Conservation (phyloP, 1,284 basidiomycete genomes). For the Sanghuangporus sanghuang region DNA sequence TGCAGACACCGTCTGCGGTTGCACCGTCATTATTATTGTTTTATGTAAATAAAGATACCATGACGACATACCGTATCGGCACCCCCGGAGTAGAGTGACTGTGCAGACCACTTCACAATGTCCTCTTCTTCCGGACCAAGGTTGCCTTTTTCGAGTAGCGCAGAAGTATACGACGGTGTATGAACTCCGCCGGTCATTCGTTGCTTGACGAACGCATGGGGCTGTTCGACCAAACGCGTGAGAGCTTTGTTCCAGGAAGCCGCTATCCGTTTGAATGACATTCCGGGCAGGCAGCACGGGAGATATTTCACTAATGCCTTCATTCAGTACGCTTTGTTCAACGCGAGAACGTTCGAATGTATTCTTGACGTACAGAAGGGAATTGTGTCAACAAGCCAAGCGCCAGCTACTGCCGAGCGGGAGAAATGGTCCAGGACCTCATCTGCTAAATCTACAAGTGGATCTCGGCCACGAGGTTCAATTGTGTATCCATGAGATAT, state of each 20-base stretch:
- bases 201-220: slow-evolving; percentile 34
- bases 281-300: slow-evolving; percentile 47
- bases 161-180: slow-evolving; percentile 33
- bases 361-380: slow-evolving; percentile 24
- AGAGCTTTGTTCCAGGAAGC: slow-evolving; percentile 30
- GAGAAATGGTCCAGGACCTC: slow-evolving; percentile 24
- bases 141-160: slow-evolving; percentile 28
- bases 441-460: slow-evolving; percentile 23
- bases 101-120: slow-evolving; percentile 34
- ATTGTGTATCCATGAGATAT: slow-evolving; percentile 31
- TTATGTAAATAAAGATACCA: neutral
- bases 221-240: slow-evolving; percentile 29
- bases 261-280: slow-evolving; percentile 38
- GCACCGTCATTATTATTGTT: neutral
- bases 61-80: slow-evolving; percentile 20
- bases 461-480: slow-evolving; percentile 23
- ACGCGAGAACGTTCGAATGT: neutral
- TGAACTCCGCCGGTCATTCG: slow-evolving; percentile 38
- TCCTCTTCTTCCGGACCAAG: slow-evolving; percentile 28
- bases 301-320: slow-evolving; percentile 32
- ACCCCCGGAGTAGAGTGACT: slow-evolving; percentile 32
- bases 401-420: slow-evolving; percentile 22
- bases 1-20: slow-evolving; percentile 17
- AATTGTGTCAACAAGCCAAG: slow-evolving; percentile 31
- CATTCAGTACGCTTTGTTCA: neutral